Evolutionary conservation across 331 rosid species (phyloP).

Genomic region (Malus hybrid): DNA sequence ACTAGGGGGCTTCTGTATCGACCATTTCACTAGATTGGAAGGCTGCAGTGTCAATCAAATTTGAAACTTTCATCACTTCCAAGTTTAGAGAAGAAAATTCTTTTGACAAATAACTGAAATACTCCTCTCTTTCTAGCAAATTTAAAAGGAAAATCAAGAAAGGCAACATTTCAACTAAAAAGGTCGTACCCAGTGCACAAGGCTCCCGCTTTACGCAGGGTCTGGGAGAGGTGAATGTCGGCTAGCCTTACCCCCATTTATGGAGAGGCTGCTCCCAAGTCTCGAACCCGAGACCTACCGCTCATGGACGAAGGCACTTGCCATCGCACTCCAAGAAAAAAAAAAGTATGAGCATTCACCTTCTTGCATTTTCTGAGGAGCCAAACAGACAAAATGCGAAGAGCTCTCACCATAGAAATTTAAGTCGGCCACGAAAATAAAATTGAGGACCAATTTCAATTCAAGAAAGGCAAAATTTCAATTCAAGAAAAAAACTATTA

Average conservation of each 20-base stretch:
- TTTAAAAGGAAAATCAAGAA: background rate
- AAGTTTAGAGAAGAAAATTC: background rate
- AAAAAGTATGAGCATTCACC: background rate
- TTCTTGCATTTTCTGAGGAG: slow-evolving; percentile 5
- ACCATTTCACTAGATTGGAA: background rate
- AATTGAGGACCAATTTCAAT: background rate
- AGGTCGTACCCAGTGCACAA: no score
- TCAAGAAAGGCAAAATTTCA: background rate
- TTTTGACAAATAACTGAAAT: background rate
- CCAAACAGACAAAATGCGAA: background rate
- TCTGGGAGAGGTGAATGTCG: no score
- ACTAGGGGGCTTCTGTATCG: background rate
- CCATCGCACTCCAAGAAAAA: no score
- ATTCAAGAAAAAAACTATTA: background rate
- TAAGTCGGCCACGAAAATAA: background rate
- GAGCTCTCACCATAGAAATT: background rate
- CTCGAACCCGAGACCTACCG: no score
- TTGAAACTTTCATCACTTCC: background rate
- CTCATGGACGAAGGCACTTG: no score
- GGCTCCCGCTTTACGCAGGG: no score
- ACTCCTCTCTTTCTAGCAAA: background rate
- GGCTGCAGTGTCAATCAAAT: no score
- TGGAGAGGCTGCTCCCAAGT: no score
- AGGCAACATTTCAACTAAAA: background rate
- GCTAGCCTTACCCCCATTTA: no score